Conservation (phyloP, 306 rosid species). For the Dryas drummondii region DNA sequence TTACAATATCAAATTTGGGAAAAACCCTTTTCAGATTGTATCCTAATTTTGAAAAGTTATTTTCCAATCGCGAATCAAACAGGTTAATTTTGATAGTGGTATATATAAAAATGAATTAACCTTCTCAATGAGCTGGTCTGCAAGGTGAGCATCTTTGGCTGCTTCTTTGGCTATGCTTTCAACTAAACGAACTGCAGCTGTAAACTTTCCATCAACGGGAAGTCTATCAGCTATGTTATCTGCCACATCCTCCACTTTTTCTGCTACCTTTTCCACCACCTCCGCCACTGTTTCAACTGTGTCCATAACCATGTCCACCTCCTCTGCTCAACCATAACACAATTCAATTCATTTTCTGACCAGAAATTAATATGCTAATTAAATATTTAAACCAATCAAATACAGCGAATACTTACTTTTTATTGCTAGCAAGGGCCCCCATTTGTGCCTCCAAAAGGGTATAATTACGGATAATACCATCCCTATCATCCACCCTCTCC, state of each 20-base stretch:
- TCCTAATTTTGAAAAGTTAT: no score
- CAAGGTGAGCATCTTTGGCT: constrained; percentile 43
- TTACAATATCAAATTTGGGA: no score
- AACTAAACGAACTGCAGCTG: constrained; percentile 25
- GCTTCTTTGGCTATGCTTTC: constrained; percentile 45
- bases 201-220: constrained; percentile 44
- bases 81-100: no score
- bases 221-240: constrained; percentile 40
- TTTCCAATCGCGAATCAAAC: no score
- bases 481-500: constrained; percentile 61
- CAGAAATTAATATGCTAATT: not conserved
- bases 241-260: constrained; percentile 55
- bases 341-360: not conserved
- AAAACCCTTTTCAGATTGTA: no score
- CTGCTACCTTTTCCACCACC: constrained; percentile 58
- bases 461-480: constrained; percentile 37
- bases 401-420: constrained; percentile 34
- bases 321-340: constrained; percentile 26
- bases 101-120: constrained; percentile 19
- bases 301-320: constrained; percentile 31
- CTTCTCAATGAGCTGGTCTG: constrained; percentile 42
- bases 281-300: constrained; percentile 40
- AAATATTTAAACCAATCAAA: not conserved
- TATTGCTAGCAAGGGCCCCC: constrained; percentile 48
- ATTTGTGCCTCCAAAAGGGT: constrained; percentile 48